Evolutionary conservation across 306 rosid species (phyloP), one percentile per base, ranked within the genome.

Genomic region (Sicyos edulis): DNA sequence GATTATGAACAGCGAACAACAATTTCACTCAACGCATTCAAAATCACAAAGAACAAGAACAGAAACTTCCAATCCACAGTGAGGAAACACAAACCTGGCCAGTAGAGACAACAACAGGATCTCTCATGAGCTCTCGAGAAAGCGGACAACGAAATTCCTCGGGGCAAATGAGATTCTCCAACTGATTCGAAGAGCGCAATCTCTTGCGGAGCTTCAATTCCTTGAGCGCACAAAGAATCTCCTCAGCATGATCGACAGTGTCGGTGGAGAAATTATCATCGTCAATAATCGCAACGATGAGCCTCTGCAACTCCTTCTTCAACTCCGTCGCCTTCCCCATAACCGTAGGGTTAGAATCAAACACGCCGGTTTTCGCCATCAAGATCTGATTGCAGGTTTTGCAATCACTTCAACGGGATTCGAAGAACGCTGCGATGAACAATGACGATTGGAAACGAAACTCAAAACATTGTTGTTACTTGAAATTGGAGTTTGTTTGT

Each of bases 121-220:
- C 97, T 88, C 82, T 85, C 97, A 92, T 92, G 82, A 92, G 79
- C 57, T 92, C 95, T 49, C 85, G 85, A 62, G 96, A 92, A 65
- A 92, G 86, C 1, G 97, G 97, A 58, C 97, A 92, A 9, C 83
- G 85, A 65, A 89, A 92, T 73, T 88, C 95, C 15, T 85, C 88
- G 2, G 96, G 96, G 52, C 83, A 89, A 21, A 80, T 13, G 34
- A 83, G 77, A 72, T 75, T 73, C 13, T 82, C 84, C 13, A 60
- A 83, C 2, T 78, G 78, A 79, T 81, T 86, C 68, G 84, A 50
- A 71, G 95, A 85, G 13, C 79, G 72, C 32, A 92, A 83, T 64
- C 82, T 69, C 47, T 78, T 83, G 65, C 80, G 83, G 37, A 88
- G 78, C 77, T 83, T 88, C 83, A 89, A 69, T 12, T 89, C 95